Evolutionary conservation across 2,329 filamentous ascomycete species (phyloP), one percentile per base, ranked within the genome.

Genomic region (Scytalidium sp.): DNA sequence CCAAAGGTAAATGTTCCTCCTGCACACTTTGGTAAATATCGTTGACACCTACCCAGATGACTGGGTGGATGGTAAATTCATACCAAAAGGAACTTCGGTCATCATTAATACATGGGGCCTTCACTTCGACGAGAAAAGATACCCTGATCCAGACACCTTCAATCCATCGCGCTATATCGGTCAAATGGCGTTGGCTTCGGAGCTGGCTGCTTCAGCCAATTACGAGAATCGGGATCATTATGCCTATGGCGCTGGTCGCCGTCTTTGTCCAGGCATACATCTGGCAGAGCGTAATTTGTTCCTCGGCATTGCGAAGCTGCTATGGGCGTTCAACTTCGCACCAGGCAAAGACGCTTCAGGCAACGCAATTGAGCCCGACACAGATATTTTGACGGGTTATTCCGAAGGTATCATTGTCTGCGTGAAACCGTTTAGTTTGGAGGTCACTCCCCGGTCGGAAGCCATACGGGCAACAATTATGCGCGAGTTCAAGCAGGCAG

Each of bases 131-230:
- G 53, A 66, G 41, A 46, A 49, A 3, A 60, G 64, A 3, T 78
- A 75, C 62, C 50, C 49, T 3, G 54, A 73, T 43, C 71, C 74
- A 1, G 66, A 72, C 20, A 53, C 51, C 4, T 77, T 77, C 56
- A 64, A 74, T 27, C 75, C 75, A 1, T 64, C 64, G 2, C 65
- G 71, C 2, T 74, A 57, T 23, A n/a, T 63, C 13, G 23, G 36
- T 19, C 45, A 40, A 10, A 22, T 17, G 15, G 40, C 20, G 36
- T 22, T 43, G 17, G 46, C 46, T 43, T 27, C 20, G 19, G 36
- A 48, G 36, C 43, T 53, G 68, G 79, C 36, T 70, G 81, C 41
- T 82, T 79, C 59, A 76, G 75, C 5, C 78, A 80, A 2, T 75
- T 79, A 41, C 74, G 80, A 48, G 10, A 50, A 56, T 6, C 54